phyloP scores from a whole-genome alignment of 768 basidiomycete species.

The Tylopilus cervinicoccineus region DNA sequence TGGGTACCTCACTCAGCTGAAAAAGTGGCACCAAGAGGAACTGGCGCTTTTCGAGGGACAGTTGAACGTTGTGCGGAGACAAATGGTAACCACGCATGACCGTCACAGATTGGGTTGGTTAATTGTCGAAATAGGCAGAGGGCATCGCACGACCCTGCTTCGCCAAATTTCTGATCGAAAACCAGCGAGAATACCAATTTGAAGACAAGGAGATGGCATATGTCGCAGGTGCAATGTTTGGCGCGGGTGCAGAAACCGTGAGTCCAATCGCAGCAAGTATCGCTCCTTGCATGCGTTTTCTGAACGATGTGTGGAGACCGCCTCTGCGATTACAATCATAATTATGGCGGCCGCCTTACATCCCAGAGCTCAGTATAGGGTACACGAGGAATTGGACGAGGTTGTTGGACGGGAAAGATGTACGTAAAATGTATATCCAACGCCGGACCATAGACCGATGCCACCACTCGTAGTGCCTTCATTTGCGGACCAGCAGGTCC shows the following conservation, averaged over 20 bases:
- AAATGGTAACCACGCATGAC: not conserved
- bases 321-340: conserved; percentile 4
- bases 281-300: not conserved
- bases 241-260: conserved; percentile 10
- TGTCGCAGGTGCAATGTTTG: conserved; percentile 8
- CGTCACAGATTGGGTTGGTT: not conserved
- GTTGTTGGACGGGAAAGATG: conserved; percentile 8
- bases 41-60: conserved; percentile 8
- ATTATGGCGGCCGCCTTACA: conserved; percentile 10
- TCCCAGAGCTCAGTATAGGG: conserved; percentile 1
- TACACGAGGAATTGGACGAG: conserved; percentile 5
- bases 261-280: not conserved
- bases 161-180: conserved; percentile 1
- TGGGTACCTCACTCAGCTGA: conserved; percentile 3
- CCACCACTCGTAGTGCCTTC: not conserved
- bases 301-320: conserved; percentile 1
- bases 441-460: not conserved
- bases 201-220: conserved; percentile 1
- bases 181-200: not conserved
- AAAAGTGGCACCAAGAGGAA: conserved; percentile 7
- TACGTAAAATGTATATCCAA: not conserved
- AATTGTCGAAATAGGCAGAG: not conserved
- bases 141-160: conserved; percentile 6
- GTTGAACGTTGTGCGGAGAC: conserved; percentile 1
- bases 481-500: not conserved